A percentile compares a stretch with the other conserved stretches of the same genome.
Conservation (phyloP, 83 land plant species). For the Thuja plicata region DNA sequence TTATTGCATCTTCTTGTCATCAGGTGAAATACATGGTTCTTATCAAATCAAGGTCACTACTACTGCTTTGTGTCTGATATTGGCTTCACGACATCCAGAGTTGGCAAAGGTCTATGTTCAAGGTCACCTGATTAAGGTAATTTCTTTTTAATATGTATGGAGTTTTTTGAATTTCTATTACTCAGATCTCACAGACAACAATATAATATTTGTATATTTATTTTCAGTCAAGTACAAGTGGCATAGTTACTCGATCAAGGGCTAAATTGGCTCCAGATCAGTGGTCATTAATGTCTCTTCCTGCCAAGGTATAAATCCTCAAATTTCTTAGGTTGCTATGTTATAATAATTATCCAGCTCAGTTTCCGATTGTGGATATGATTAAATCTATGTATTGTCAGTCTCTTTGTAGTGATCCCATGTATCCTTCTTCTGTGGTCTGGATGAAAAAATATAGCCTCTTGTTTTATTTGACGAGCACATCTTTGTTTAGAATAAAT, state of each 20-base stretch:
- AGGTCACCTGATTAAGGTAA: constrained; percentile 81
- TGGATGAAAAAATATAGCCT: background rate
- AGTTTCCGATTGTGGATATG: background rate
- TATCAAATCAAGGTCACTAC: constrained; percentile 96
- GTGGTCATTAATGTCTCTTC: constrained; percentile 75
- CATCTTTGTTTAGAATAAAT: background rate
- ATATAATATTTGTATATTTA: constrained; percentile 8
- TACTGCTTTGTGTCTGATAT: constrained; percentile 81
- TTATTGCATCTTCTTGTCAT: background rate
- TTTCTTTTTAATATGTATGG: background rate
- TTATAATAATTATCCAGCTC: background rate
- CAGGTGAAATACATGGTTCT: constrained; percentile 91
- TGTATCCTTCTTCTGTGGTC: background rate
- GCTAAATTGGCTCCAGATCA: constrained; percentile 84
- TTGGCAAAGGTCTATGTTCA: constrained; percentile 70
- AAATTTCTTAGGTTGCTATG: background rate
- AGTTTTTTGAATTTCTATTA: background rate
- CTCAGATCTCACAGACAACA: background rate
- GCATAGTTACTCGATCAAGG: constrained; percentile 90
- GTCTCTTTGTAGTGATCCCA: background rate
- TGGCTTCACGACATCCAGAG: constrained; percentile 70
- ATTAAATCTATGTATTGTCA: background rate
- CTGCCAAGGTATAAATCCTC: constrained; percentile 63
- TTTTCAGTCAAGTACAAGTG: constrained; percentile 56
- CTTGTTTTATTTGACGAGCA: background rate